A percentile compares a stretch with the other conserved stretches of the same genome.
phyloP scores from a whole-genome alignment of 352 stramenopile genomes.

The Globisporangium emineosum region DNA sequence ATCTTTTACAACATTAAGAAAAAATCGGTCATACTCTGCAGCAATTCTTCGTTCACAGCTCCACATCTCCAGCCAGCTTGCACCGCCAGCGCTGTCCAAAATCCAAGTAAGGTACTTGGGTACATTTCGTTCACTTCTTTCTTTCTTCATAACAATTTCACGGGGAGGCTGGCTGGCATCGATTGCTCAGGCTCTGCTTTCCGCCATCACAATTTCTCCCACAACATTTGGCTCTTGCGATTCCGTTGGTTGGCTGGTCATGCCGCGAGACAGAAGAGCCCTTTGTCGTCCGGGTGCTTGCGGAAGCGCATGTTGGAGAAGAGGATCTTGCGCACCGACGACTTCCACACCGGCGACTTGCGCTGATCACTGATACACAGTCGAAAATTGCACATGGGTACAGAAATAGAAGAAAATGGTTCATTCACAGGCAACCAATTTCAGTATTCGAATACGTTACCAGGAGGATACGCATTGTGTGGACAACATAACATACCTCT shows the following conservation, averaged over 20 bases:
- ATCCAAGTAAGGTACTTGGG: not conserved
- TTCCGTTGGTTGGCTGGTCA: slow-evolving; percentile 25
- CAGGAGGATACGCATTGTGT: not conserved
- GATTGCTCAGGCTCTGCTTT: not conserved
- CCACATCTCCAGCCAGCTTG: not conserved
- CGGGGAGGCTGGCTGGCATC: not conserved
- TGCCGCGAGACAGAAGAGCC: slow-evolving; percentile 65
- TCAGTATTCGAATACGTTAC: not conserved
- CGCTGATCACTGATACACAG: slow-evolving; percentile 53
- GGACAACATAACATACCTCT: slow-evolving; percentile 41
- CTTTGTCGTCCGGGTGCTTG: slow-evolving; percentile 70
- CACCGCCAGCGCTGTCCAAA: not conserved
- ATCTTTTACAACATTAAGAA: slow-evolving; percentile 1
- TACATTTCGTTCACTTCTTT: not conserved
- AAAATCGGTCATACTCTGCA: not conserved
- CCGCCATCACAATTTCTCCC: not conserved
- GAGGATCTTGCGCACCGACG: slow-evolving; percentile 87
- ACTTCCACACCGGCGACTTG: slow-evolving; percentile 89
- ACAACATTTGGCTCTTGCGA: no score
- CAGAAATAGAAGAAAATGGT: not conserved
- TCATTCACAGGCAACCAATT: not conserved
- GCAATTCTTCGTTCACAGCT: not conserved
- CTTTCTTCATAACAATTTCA: not conserved
- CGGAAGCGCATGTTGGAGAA: slow-evolving; percentile 86
- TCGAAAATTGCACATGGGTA: not conserved